phyloP scores from a whole-genome alignment of 495 filamentous ascomycete species.

The Annulohypoxylon bovei region DNA sequence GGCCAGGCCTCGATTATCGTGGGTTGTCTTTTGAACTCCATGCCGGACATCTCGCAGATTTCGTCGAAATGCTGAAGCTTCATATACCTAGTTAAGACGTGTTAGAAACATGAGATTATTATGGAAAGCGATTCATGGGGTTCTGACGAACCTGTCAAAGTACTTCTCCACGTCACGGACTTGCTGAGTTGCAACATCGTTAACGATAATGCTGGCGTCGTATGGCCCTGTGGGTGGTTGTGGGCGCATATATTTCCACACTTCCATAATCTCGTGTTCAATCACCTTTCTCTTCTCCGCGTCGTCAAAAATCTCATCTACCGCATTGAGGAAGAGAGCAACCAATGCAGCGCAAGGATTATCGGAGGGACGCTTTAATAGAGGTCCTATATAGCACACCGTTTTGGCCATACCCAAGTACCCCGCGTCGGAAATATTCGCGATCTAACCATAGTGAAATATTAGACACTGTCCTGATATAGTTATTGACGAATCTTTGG shows the following conservation, averaged over 20 bases:
- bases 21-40: constrained; percentile 44
- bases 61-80: constrained; percentile 1
- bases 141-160: constrained; percentile 37
- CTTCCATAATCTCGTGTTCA: constrained; percentile 2
- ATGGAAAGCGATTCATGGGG: not conserved
- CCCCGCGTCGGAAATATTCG: constrained; percentile 34
- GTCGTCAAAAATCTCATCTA: constrained; percentile 31
- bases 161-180: constrained; percentile 28
- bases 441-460: constrained; percentile 7
- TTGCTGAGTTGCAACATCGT: constrained; percentile 1
- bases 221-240: constrained; percentile 7
- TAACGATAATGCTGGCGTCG: constrained; percentile 17
- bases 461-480: not conserved
- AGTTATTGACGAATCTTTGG: not conserved
- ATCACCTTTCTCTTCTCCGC: constrained; percentile 15
- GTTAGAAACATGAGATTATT: constrained; percentile 12
- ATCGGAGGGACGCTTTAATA: constrained; percentile 25
- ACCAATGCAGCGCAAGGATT: constrained; percentile 44
- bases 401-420: constrained; percentile 31
- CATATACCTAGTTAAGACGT: constrained; percentile 13
- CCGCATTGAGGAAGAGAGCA: constrained; percentile 45
- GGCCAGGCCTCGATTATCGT: constrained; percentile 55
- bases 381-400: constrained; percentile 12
- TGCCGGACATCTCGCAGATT: constrained; percentile 3
- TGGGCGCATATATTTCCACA: constrained; percentile 3